phyloP scores from a whole-genome alignment of 495 filamentous ascomycete genomes.

The Aspergillus sclerotioniger region DNA sequence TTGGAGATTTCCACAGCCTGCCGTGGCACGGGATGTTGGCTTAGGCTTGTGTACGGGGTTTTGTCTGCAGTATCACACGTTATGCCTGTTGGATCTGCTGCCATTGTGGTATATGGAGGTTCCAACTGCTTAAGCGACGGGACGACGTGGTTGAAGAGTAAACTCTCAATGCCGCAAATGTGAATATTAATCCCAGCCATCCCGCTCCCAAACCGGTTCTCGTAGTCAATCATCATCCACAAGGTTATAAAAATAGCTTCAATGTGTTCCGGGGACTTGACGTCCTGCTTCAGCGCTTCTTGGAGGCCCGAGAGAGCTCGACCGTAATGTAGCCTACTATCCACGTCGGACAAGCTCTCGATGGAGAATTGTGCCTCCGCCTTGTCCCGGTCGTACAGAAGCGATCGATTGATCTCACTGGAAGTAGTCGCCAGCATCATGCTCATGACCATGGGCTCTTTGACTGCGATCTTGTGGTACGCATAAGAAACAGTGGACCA shows the following conservation, averaged over 20 bases:
- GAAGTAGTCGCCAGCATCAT: slow-evolving; percentile 36
- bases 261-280: slow-evolving; percentile 26
- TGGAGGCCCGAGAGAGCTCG: slow-evolving; percentile 31
- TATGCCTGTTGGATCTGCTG: background rate
- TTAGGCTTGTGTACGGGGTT: too few species aligned
- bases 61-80: too few species aligned
- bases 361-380: background rate
- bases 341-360: slow-evolving; percentile 21
- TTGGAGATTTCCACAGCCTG: background rate
- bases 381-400: slow-evolving; percentile 19
- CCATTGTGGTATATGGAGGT: background rate
- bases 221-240: slow-evolving; percentile 39
- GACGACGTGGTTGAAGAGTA: slow-evolving; percentile 33
- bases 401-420: slow-evolving; percentile 28
- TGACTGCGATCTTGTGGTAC: slow-evolving; percentile 32
- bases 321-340: slow-evolving; percentile 30
- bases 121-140: slow-evolving; percentile 22
- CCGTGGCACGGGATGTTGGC: background rate
- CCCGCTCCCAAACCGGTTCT: slow-evolving; percentile 35
- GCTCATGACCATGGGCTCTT: slow-evolving; percentile 35
- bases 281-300: slow-evolving; percentile 29
- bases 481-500: slow-evolving; percentile 34
- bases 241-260: slow-evolving; percentile 37
- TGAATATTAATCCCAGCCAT: slow-evolving; percentile 33
- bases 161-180: slow-evolving; percentile 29